Conservation (phyloP, 1,139 yeast genomes). For the Starmera stellimalicola region DNA sequence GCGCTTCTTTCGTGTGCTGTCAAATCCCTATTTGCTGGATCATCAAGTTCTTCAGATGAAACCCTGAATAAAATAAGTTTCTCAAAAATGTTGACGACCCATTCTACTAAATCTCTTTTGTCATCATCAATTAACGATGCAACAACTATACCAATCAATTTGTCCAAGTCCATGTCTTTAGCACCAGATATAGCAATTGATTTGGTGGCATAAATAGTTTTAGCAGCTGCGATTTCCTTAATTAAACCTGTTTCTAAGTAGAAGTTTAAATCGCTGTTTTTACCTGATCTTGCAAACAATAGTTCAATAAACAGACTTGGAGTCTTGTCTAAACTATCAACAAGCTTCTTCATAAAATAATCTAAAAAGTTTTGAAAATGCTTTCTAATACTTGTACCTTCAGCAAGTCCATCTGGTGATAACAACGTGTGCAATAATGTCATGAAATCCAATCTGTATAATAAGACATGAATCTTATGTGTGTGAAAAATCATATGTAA, state of each 20-base stretch:
- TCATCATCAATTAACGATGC: constrained; percentile 41
- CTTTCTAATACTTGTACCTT: constrained; percentile 29
- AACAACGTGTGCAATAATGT: constrained; percentile 39
- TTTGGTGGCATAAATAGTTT: constrained; percentile 4
- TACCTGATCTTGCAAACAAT: constrained; percentile 54
- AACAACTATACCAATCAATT: constrained; percentile 36
- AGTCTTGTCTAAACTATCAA: constrained; percentile 37
- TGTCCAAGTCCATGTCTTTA: constrained; percentile 29
- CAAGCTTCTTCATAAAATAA: constrained; percentile 59
- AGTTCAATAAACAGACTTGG: constrained; percentile 59
- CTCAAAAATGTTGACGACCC: constrained; percentile 34
- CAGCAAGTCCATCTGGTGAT: constrained; percentile 24
- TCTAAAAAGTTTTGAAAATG: constrained; percentile 61
- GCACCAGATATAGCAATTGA: constrained; percentile 13
- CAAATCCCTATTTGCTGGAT: constrained; percentile 5
- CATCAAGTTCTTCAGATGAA: constrained; percentile 16
- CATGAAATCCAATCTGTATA: constrained; percentile 72
- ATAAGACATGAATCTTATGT: constrained; percentile 47
- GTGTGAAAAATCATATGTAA: constrained; percentile 66
- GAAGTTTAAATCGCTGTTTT: constrained; percentile 26
- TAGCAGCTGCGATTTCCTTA: constrained; percentile 7
- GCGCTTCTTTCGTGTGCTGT: neutral
- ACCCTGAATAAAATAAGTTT: constrained; percentile 17
- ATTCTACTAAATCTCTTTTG: constrained; percentile 30
- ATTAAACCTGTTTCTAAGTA: constrained; percentile 49